Evolutionary conservation across 2,329 filamentous ascomycete genomes (phyloP).

Genomic region (Epichloe uncinata): DNA sequence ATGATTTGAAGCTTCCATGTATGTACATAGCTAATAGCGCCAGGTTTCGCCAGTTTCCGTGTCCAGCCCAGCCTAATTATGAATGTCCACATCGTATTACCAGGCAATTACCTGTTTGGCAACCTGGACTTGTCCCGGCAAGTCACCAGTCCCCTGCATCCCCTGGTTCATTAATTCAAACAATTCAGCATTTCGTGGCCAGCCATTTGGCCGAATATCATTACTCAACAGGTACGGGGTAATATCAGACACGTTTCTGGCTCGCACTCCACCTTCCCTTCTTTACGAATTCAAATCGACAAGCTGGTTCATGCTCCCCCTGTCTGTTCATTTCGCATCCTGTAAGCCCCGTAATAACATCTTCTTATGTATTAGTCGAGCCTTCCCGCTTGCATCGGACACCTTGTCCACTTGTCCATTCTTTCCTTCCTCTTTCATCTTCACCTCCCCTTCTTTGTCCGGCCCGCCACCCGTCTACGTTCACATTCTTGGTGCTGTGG

Average conservation of each 20-base stretch:
- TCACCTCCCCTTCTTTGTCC: slow-evolving; percentile 1
- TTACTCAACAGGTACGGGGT: background rate
- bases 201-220: background rate
- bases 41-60: too few species aligned
- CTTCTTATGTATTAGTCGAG: background rate
- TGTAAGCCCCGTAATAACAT: background rate
- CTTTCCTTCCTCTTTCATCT: background rate
- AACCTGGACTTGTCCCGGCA: too few species aligned
- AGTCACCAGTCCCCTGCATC: too few species aligned
- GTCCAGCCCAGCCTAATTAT: too few species aligned
- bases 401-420: background rate
- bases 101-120: too few species aligned
- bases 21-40: too few species aligned
- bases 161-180: background rate
- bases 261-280: background rate
- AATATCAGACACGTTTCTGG: background rate
- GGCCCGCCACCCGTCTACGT: background rate
- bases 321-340: background rate
- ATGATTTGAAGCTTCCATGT: too few species aligned
- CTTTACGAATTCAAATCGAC: background rate
- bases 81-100: too few species aligned
- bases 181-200: too few species aligned
- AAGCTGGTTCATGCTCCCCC: background rate
- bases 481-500: background rate
- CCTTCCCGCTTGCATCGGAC: background rate